Percentiles rank a stretch among this genome's conserved stretches.
Evolutionary conservation across 148 eudicot genomes (phyloP).

Genomic region (Rheum nobile): DNA sequence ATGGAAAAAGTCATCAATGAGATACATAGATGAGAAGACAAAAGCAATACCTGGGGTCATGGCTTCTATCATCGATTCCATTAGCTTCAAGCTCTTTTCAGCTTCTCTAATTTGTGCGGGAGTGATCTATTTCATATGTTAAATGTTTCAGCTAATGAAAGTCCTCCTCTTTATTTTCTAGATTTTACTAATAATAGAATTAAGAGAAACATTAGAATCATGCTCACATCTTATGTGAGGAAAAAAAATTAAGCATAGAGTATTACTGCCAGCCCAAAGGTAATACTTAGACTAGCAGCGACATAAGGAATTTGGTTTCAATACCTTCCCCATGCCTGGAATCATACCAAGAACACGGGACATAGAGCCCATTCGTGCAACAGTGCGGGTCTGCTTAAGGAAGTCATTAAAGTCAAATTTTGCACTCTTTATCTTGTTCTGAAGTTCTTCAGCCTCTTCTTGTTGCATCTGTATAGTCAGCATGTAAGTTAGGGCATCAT

Average conservation of each 20-base stretch:
- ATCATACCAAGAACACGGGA: conserved; percentile 97
- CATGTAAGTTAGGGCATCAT: neutral
- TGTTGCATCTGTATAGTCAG: conserved; percentile 53
- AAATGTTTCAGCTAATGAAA: neutral
- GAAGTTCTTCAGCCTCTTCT: conserved; percentile 95
- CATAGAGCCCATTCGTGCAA: conserved; percentile 97
- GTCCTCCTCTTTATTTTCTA: neutral
- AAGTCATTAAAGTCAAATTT: conserved; percentile 96
- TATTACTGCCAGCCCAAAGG: neutral
- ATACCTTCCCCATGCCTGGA: conserved; percentile 98
- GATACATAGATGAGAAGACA: neutral
- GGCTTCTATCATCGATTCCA: conserved; percentile 93
- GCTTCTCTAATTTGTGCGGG: conserved; percentile 99
- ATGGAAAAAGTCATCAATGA: neutral
- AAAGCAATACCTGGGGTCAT: conserved; percentile 76
- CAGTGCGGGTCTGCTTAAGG: conserved; percentile 91
- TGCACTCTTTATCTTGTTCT: conserved; percentile 92
- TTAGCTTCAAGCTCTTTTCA: conserved; percentile 74
- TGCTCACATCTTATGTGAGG: neutral
- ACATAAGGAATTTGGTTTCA: neutral
- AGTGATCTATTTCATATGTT: conserved; percentile 39
- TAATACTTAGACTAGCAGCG: neutral
- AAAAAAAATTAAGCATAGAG: neutral
- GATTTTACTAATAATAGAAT: neutral
- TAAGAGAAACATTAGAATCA: neutral